Percentiles rank a stretch among this genome's conserved stretches.
These are phyloP conservation scores for Suillus tomentosus DNA, from an alignment of 768 basidiomycete species.

Conservation along the genomic window DNA sequence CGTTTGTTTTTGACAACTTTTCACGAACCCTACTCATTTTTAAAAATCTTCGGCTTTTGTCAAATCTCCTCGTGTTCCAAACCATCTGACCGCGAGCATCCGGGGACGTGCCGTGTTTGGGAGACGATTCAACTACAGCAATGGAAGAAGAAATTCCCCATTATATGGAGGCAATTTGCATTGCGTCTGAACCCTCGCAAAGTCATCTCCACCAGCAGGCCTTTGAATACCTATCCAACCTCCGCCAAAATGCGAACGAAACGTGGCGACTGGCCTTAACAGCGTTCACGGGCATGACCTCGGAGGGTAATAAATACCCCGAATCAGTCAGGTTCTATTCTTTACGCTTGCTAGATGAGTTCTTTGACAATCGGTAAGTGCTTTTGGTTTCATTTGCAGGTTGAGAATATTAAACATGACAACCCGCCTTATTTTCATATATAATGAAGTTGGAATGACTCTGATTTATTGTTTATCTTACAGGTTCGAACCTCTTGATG, in stretches of 20 bases:
- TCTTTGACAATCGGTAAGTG: slow-evolving; percentile 79
- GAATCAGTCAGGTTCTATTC: slow-evolving; percentile 79
- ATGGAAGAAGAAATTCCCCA: slow-evolving; percentile 81
- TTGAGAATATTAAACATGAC: background rate
- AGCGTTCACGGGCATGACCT: slow-evolving; percentile 64
- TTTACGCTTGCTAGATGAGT: slow-evolving; percentile 77
- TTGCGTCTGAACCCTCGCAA: slow-evolving; percentile 82
- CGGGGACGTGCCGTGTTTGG: slow-evolving; percentile 21
- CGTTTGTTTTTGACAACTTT: background rate
- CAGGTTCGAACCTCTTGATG: slow-evolving; percentile 69
- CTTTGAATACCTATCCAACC: slow-evolving; percentile 73
- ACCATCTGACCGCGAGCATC: slow-evolving; percentile 16
- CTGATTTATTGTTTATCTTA: slow-evolving; percentile 16
- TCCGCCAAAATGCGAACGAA: slow-evolving; percentile 73
- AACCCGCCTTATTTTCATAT: background rate
- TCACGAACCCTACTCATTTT: background rate
- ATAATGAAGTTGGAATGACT: slow-evolving; percentile 1
- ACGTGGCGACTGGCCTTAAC: slow-evolving; percentile 83
- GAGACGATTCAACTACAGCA: slow-evolving; percentile 18
- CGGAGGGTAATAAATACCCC: slow-evolving; percentile 71
- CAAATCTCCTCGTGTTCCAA: background rate
- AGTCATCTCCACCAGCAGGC: slow-evolving; percentile 80
- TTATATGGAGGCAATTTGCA: slow-evolving; percentile 81
- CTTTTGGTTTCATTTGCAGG: slow-evolving; percentile 2
- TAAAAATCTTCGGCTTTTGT: background rate